A percentile compares a stretch with the other conserved stretches of the same genome.
These are phyloP conservation scores for Amoeboaphelidium occidentale DNA, from an alignment of 371 early-diverging fungal species.

Conservation along the genomic window DNA sequence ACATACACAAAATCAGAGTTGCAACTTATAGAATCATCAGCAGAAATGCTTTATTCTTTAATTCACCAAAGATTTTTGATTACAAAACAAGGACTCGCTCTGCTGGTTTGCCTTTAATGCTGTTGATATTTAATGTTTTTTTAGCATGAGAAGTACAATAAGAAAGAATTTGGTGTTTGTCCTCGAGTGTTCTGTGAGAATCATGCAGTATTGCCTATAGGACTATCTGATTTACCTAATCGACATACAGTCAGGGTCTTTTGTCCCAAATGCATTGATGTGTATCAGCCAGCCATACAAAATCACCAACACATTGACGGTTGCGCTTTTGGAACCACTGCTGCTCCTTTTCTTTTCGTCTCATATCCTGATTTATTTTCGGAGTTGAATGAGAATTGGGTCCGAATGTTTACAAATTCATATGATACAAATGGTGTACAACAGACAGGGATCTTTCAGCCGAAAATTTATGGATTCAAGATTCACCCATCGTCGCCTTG, in stretches of 20 bases:
- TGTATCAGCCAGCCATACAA: constrained; percentile 12
- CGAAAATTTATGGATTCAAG: not conserved
- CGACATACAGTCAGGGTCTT: constrained; percentile 8
- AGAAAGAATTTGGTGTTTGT: constrained; percentile 12
- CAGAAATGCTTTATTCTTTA: constrained; percentile 9
- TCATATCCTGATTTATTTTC: constrained; percentile 12
- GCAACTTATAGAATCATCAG: not conserved
- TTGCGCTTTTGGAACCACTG: constrained; percentile 16
- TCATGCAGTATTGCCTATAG: constrained; percentile 12
- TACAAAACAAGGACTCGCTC: constrained; percentile 12
- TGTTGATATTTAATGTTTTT: too few species aligned
- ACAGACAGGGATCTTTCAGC: not conserved
- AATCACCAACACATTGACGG: constrained; percentile 12
- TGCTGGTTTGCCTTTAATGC: too few species aligned
- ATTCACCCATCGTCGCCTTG: constrained; percentile 18
- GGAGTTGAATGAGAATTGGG: not conserved
- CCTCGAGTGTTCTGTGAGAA: constrained; percentile 9
- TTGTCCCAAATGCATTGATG: constrained; percentile 12
- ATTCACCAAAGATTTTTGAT: constrained; percentile 17
- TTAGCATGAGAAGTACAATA: constrained; percentile 6
- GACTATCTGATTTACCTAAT: constrained; percentile 9
- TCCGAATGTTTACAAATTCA: not conserved
- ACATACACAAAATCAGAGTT: not conserved
- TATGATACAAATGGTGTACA: too few species aligned
- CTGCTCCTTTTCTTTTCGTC: constrained; percentile 12